These are phyloP conservation scores for Penicillium sp. DNA, from an alignment of 2,329 filamentous ascomycete species.

Conservation along the genomic window DNA sequence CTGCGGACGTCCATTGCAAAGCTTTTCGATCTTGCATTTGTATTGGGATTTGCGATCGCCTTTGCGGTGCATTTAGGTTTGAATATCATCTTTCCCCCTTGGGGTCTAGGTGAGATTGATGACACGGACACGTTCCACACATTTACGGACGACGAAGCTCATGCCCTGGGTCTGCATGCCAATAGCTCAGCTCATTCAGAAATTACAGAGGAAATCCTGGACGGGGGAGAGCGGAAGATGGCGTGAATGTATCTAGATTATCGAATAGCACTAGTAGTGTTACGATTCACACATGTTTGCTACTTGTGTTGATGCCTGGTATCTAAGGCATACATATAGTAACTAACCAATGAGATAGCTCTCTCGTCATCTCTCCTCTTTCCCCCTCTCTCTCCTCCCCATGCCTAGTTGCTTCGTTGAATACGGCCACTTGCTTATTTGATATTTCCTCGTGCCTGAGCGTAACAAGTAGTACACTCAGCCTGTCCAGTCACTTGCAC, in stretches of 20 bases:
- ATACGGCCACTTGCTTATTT: too few relatives aligned
- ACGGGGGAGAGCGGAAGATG: neutral
- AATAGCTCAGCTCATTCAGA: neutral
- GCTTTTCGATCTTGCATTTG: neutral
- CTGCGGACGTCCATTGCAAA: neutral
- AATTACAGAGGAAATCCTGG: neutral
- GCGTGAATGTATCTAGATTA: neutral
- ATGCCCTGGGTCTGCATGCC: neutral
- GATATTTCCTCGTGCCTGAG: too few relatives aligned
- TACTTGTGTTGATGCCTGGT: too few relatives aligned
- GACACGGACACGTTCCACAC: neutral
- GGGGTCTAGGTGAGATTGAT: neutral
- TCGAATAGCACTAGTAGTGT: neutral
- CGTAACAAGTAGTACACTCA: neutral
- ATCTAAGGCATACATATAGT: too few relatives aligned
- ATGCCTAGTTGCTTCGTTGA: too few relatives aligned
- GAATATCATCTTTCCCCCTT: neutral
- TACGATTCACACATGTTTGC: too few relatives aligned
- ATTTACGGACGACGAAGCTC: neutral
- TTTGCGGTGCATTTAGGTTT: neutral
- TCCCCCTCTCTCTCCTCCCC: too few relatives aligned
- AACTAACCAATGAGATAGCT: too few relatives aligned
- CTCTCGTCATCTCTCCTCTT: too few relatives aligned
- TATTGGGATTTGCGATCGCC: neutral
- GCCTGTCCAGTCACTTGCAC: neutral